These are phyloP conservation scores for Aspergillus amoenus DNA, from an alignment of 2,329 filamentous ascomycete species.

Conservation along the genomic window DNA sequence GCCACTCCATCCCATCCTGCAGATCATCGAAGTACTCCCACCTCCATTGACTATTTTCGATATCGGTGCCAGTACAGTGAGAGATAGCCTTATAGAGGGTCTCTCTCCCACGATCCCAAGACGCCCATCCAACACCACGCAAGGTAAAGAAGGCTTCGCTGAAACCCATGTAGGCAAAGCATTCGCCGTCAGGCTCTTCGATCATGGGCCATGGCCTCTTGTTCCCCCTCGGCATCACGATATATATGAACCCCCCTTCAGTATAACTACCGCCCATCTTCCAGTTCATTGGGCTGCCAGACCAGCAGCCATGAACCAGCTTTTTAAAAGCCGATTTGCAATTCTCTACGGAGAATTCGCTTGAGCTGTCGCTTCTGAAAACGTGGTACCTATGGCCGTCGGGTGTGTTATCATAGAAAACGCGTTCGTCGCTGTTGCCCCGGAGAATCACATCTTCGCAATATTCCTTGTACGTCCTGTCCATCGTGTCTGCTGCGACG, in stretches of 20 bases:
- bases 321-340: slow-evolving; percentile 3
- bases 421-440: neutral
- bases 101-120: neutral
- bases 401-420: slow-evolving; percentile 5
- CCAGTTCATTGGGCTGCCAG: slow-evolving; percentile 18
- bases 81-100: neutral
- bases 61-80: neutral
- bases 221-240: neutral
- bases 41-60: neutral
- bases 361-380: neutral
- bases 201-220: slow-evolving; percentile 5
- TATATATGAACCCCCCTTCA: slow-evolving; percentile 1
- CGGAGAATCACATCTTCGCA: neutral
- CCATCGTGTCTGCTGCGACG: neutral
- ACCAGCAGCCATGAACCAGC: slow-evolving; percentile 17
- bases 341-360: neutral
- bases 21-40: neutral
- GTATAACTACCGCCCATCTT: slow-evolving; percentile 17
- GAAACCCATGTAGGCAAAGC: neutral
- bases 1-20: neutral
- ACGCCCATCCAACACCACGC: neutral
- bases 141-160: neutral
- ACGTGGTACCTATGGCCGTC: slow-evolving; percentile 5
- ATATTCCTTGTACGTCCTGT: neutral
- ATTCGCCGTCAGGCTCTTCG: neutral